Evolutionary conservation across 2,329 filamentous ascomycete species (phyloP).

Genomic region (Trichoderma citrinoviride): DNA sequence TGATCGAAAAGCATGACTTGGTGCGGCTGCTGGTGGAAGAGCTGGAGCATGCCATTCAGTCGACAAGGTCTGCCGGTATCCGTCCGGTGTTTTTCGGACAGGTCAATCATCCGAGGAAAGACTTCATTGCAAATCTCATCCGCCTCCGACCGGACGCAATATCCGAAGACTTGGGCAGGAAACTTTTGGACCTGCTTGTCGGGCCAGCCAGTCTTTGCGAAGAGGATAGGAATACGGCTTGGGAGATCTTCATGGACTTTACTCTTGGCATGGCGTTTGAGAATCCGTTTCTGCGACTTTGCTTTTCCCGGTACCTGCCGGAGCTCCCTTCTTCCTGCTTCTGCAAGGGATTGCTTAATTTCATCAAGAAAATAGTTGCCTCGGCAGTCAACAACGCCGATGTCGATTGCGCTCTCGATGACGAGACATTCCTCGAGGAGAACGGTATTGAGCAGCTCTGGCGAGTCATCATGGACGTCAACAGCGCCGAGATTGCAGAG

Average conservation of each 20-base stretch:
- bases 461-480: conserved; percentile 72
- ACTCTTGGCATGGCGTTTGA: conserved; percentile 43
- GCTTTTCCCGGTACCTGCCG: conserved; percentile 57
- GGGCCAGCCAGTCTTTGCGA: conserved; percentile 59
- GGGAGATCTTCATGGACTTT: conserved; percentile 61
- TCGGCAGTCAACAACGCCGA: conserved; percentile 44
- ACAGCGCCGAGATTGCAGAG: conserved; percentile 62
- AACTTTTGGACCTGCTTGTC: conserved; percentile 72
- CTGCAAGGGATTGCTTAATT: conserved; percentile 60
- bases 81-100: conserved; percentile 46
- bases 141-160: conserved; percentile 60
- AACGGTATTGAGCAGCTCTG: conserved; percentile 71
- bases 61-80: conserved; percentile 37
- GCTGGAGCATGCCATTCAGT: conserved; percentile 52
- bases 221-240: conserved; percentile 63
- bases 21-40: conserved; percentile 63
- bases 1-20: conserved; percentile 61
- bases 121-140: conserved; percentile 58
- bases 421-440: conserved; percentile 50
- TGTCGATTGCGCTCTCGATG: conserved; percentile 48
- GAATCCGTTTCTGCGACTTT: conserved; percentile 56
- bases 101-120: conserved; percentile 54
- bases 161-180: conserved; percentile 56
- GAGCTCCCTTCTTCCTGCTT: conserved; percentile 56
- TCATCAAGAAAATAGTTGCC: conserved; percentile 54